Evolutionary conservation across 495 filamentous ascomycete species (phyloP).

Genomic region (Diplogelasinospora grovesii): DNA sequence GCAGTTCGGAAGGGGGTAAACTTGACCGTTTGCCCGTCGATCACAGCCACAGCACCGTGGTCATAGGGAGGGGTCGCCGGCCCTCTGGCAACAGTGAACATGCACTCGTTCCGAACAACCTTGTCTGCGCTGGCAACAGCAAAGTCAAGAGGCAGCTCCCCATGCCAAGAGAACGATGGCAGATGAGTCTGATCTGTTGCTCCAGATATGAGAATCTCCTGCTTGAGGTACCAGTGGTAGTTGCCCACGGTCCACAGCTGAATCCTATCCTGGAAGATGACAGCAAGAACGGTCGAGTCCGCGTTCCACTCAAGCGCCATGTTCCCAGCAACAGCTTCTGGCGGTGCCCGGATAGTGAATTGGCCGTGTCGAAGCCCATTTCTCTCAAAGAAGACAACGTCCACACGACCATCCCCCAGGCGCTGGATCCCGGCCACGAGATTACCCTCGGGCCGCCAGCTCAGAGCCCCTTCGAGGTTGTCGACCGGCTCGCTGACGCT

Average conservation of each 20-base stretch:
- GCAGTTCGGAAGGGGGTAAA: conserved; percentile 77
- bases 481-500: conserved; percentile 93
- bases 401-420: conserved; percentile 55
- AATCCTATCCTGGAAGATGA: conserved; percentile 63
- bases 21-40: conserved; percentile 77
- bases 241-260: conserved; percentile 98
- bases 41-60: conserved; percentile 74
- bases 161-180: conserved; percentile 59
- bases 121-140: conserved; percentile 40
- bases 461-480: conserved; percentile 74
- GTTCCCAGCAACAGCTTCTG: conserved; percentile 46
- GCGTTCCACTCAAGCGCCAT: conserved; percentile 77
- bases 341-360: conserved; percentile 65
- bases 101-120: conserved; percentile 61
- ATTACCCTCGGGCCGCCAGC: conserved; percentile 88
- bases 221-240: conserved; percentile 98
- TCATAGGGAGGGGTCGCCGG: conserved; percentile 67
- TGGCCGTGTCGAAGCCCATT: conserved; percentile 93
- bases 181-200: neutral
- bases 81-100: conserved; percentile 59
- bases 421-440: conserved; percentile 80
- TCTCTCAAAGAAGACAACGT: conserved; percentile 92
- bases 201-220: conserved; percentile 54
- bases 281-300: conserved; percentile 85
- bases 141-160: conserved; percentile 68